phyloP scores from a whole-genome alignment of 2,329 filamentous ascomycete species.

The Cryoendolithus antarcticus region DNA sequence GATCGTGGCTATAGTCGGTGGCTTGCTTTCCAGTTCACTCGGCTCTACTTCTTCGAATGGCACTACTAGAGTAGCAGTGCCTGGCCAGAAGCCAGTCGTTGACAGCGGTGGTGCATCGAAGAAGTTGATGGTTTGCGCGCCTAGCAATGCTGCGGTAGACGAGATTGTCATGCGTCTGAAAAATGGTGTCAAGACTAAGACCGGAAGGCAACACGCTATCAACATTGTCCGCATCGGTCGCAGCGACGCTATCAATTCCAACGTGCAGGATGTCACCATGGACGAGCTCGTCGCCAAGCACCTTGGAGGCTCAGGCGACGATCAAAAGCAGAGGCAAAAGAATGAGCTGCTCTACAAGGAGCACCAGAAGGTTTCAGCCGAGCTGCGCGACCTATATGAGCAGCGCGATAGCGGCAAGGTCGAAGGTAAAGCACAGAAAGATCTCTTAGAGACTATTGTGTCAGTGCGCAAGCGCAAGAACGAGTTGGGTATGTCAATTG shows the following conservation, averaged over 20 bases:
- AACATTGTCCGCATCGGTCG: constrained; percentile 83
- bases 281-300: constrained; percentile 78
- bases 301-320: constrained; percentile 35
- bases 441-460: constrained; percentile 65
- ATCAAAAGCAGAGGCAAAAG: constrained; percentile 36
- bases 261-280: constrained; percentile 80
- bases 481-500: constrained; percentile 68
- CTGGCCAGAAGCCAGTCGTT: constrained; percentile 12
- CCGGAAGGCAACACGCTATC: constrained; percentile 61
- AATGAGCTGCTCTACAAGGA: constrained; percentile 58
- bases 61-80: constrained; percentile 25
- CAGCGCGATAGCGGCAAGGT: constrained; percentile 49
- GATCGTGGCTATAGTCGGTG: constrained; percentile 89
- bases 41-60: constrained; percentile 28
- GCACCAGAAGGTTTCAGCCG: constrained; percentile 48
- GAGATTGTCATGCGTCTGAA: constrained; percentile 91
- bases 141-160: constrained; percentile 95
- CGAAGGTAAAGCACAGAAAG: constrained; percentile 40
- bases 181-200: constrained; percentile 65
- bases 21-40: constrained; percentile 55
- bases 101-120: constrained; percentile 40
- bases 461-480: constrained; percentile 64
- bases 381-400: constrained; percentile 58
- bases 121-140: constrained; percentile 92
- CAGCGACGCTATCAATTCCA: constrained; percentile 81